Evolutionary conservation across 2,329 filamentous ascomycete species (phyloP), one percentile per base, ranked within the genome.

Genomic region (Aspergillus luchuensis): DNA sequence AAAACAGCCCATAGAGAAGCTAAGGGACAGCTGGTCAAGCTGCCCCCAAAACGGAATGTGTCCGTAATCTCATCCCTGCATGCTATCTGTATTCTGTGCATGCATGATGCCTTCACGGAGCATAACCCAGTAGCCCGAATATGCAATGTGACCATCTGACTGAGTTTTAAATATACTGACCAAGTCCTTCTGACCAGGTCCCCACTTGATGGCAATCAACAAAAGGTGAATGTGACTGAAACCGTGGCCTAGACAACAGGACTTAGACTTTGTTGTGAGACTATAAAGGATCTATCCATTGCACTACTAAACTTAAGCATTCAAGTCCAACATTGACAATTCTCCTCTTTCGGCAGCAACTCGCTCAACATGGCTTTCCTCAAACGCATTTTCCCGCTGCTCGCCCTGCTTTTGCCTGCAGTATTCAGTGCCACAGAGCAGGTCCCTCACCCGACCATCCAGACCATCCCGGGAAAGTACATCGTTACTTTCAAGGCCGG

Each of bases 401-500:
- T 69, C 13, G 67, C 64, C 58, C 61, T 67, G 56, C n/a, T 69
- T 39, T 62, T 69, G 48, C 64, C 67, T 56, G 67, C 64, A 17
- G 63, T 64, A n/a, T 59, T 69, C 23, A 63, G 62, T 23, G 63
- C 58, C 36, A 67, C 67, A 17, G 43, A 63, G 15, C 47, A 60
- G 38, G 63, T 62, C 21, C 33, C 57, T 41, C 66, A 54, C 17
- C 59, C 58, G 13, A n/a, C 52, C 28, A 19, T 48, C 6, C 58
- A 66, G 33, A 67, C 52, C 28, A 57, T 69, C 28, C 63, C 66
- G 5, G 67, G 67, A 25, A 69, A 66, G 60, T 70, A 70, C 60
- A 70, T 70, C 30, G 62, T 70, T 25, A 67, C 67, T 8, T 66
- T 70, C 59, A 69, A 68, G 48, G 43, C 60, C n/a, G 66, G 64